Base-by-base conservation (phyloP, 2,329 filamentous ascomycete genomes). In the Nigrograna mackinnonii region DNA sequence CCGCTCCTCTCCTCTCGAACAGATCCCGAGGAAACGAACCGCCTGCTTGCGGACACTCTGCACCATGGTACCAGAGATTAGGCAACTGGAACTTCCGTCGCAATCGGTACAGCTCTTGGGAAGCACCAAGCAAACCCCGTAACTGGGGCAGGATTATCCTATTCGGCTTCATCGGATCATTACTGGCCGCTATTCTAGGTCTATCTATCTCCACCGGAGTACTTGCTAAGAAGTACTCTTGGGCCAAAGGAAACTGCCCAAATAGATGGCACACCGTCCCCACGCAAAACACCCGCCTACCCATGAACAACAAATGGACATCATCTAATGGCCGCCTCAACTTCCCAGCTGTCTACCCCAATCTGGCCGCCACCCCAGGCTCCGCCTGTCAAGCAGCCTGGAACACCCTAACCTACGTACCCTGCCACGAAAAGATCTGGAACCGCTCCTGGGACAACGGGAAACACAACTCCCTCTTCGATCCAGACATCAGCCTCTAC, bases 371-470 rank as follows among this genome's bases (percentile, higher is more conserved):
- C 6, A 20, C 21, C 4, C 22, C 20, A 12, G 7, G 12, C n/a
- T 28, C 30, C n/a, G 38, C 46, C 4, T 49, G 46, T 22, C 34
- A 37, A 18, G 32, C 22, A 2, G 46, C 46, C 11, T 49, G 46
- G 46, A 37, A 34, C 13, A 32, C 42, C 4, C 42, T 43, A 4
- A 6, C 12, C 5, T 26, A 33, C 30, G 22, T 49, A n/a, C 42
- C 42, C 6, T 49, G 46, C 39, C 46, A 49, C 19, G 46, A 49
- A 33, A 49, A 49, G 31, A 49, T 49, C 34, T 46, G 42, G 46
- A 49, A 49, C 31, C 34, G 46, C 3, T 49, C 46, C 12, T 49
- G 46, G 46, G 46, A 49, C 28, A 42, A 49, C 32, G 46, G 46
- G 14, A 49, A 39, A 22, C 41, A 39, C n/a, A 33, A 19, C 22